These are phyloP conservation scores for Anisodus acutangulus DNA, from an alignment of 257 asterid species.

Conservation along the genomic window DNA sequence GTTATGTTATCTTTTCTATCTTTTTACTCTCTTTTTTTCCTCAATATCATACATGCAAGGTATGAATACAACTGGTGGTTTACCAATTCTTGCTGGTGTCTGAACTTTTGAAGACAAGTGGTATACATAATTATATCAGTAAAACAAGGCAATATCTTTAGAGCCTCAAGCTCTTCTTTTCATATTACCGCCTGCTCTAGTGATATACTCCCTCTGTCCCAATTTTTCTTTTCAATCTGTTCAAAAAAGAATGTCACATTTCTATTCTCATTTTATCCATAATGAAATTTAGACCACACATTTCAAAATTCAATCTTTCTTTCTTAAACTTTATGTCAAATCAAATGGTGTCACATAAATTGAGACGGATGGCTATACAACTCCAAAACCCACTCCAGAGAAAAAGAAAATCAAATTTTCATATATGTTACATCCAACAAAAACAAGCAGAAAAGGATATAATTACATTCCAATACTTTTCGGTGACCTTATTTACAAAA, in stretches of 20 bases:
- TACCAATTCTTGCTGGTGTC: background rate
- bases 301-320: too few species aligned
- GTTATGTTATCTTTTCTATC: background rate
- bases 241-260: too few species aligned
- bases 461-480: too few species aligned
- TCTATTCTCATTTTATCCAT: too few species aligned
- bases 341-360: too few species aligned
- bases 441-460: background rate
- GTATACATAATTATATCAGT: background rate
- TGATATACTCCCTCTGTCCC: background rate
- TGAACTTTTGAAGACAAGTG: background rate
- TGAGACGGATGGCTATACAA: background rate
- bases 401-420: background rate
- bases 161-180: background rate
- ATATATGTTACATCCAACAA: background rate
- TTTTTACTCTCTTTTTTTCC: background rate
- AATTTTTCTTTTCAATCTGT: too few species aligned
- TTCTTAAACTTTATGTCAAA: too few species aligned
- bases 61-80: background rate
- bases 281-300: too few species aligned
- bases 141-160: background rate
- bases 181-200: background rate
- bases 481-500: too few species aligned
- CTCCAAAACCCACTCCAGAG: background rate
- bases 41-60: background rate